phyloP scores from a whole-genome alignment of 1,284 basidiomycete genomes.

The Xanthoconium separans region DNA sequence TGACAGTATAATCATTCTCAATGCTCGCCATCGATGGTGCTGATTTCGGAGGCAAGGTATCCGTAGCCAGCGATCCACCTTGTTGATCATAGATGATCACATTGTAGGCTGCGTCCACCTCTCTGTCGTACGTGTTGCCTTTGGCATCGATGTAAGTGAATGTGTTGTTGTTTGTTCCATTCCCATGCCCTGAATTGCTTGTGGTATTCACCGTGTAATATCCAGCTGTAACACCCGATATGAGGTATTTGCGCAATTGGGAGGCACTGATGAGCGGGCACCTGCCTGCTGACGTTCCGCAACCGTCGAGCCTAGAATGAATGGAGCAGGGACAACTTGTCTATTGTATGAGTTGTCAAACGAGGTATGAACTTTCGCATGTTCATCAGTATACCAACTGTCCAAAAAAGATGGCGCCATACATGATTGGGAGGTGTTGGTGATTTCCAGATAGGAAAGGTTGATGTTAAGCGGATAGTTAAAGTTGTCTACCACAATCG shows the following conservation, averaged over 20 bases:
- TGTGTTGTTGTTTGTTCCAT: constrained; percentile 68
- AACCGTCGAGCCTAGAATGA: constrained; percentile 58
- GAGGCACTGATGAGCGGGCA: constrained; percentile 30
- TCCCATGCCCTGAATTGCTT: constrained; percentile 49
- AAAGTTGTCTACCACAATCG: constrained; percentile 56
- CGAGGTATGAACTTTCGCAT: constrained; percentile 42
- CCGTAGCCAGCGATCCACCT: constrained; percentile 51
- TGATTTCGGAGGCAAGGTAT: constrained; percentile 1
- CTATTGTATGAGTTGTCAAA: constrained; percentile 73
- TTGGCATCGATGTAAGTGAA: constrained; percentile 58
- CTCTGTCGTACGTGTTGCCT: constrained; percentile 62
- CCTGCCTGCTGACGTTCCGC: constrained; percentile 56
- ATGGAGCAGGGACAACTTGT: constrained; percentile 54
- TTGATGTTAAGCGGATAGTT: constrained; percentile 67
- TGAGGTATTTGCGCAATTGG: neutral
- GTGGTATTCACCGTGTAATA: constrained; percentile 47
- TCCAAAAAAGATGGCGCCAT: constrained; percentile 23
- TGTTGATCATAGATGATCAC: constrained; percentile 60
- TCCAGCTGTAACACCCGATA: constrained; percentile 43
- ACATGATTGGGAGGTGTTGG: constrained; percentile 46
- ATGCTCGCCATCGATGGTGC: neutral
- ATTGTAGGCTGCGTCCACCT: constrained; percentile 59
- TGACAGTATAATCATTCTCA: constrained; percentile 27
- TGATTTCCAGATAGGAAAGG: constrained; percentile 44
- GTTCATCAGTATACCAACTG: neutral